Percentiles rank a stretch among this genome's conserved stretches.
Evolutionary conservation across 2,329 filamentous ascomycete genomes (phyloP).

Genomic region (Botrytis aclada): DNA sequence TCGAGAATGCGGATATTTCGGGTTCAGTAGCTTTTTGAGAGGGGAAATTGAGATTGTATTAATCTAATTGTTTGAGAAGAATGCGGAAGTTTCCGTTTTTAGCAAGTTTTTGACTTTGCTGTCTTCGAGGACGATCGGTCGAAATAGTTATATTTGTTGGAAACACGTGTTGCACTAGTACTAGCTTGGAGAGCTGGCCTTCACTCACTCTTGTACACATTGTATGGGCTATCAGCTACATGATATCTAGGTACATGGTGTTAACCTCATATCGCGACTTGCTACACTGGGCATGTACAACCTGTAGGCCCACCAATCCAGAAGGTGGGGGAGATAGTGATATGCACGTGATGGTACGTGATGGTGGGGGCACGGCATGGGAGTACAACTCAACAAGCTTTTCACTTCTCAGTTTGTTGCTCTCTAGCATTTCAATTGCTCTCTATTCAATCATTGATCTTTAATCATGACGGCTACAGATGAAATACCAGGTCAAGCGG

Average conservation of each 20-base stretch:
- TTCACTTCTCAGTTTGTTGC: neutral
- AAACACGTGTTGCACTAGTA: neutral
- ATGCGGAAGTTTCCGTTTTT: neutral
- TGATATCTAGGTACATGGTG: neutral
- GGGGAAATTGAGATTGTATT: neutral
- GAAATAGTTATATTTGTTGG: neutral
- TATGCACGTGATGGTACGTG: neutral
- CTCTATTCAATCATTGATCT: neutral
- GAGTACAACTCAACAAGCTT: neutral
- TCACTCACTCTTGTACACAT: neutral
- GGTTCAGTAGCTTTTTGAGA: neutral
- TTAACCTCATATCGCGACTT: neutral
- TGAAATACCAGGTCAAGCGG: conserved; percentile 24
- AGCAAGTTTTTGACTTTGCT: neutral
- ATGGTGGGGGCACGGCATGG: neutral
- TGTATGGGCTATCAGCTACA: neutral
- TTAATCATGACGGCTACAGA: conserved; percentile 5
- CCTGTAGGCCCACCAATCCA: neutral
- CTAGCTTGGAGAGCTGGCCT: neutral
- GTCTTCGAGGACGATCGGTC: neutral
- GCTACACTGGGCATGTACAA: neutral
- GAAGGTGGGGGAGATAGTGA: conserved; percentile 9
- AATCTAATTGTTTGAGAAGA: neutral
- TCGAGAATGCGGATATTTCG: neutral
- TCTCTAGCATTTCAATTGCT: neutral